These are phyloP conservation scores for Plasmodium chabaudi DNA, from an alignment of 169 alveolate species.

Conservation along the genomic window DNA sequence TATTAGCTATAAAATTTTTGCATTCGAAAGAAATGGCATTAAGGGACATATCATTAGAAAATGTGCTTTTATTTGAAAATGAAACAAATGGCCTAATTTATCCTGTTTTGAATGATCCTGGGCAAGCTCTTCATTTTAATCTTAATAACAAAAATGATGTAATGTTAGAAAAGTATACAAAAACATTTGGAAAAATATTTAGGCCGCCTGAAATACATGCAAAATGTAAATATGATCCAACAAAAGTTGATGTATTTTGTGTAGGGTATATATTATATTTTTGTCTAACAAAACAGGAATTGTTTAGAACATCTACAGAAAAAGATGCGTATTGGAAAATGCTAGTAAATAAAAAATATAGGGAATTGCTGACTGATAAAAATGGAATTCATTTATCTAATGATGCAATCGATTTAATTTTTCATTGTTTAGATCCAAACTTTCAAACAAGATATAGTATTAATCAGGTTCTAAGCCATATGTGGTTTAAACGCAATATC, in stretches of 20 bases:
- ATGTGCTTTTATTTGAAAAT: constrained; percentile 81
- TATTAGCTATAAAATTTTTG: constrained; percentile 72
- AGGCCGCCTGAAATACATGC: constrained; percentile 87
- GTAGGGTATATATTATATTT: constrained; percentile 85
- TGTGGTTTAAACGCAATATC: constrained; percentile 54
- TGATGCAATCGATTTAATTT: constrained; percentile 68
- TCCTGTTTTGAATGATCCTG: constrained; percentile 86
- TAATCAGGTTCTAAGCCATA: constrained; percentile 74
- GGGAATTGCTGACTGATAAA: constrained; percentile 59
- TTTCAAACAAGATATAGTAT: constrained; percentile 55
- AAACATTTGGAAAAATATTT: constrained; percentile 84
- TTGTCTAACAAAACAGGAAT: constrained; percentile 84
- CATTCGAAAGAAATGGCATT: constrained; percentile 78
- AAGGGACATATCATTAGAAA: constrained; percentile 82
- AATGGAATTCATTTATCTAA: constrained; percentile 76
- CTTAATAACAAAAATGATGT: constrained; percentile 41
- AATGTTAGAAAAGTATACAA: constrained; percentile 54
- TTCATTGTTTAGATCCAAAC: constrained; percentile 77
- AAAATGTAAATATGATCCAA: constrained; percentile 81
- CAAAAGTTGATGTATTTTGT: constrained; percentile 85
- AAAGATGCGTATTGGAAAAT: constrained; percentile 75
- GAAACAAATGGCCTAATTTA: constrained; percentile 77
- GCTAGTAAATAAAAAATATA: constrained; percentile 46
- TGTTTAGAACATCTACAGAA: constrained; percentile 76
- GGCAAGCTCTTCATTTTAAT: constrained; percentile 81